Conservation (phyloP, 2,329 filamentous ascomycete species). For the Xylariomycetidae sp. region DNA sequence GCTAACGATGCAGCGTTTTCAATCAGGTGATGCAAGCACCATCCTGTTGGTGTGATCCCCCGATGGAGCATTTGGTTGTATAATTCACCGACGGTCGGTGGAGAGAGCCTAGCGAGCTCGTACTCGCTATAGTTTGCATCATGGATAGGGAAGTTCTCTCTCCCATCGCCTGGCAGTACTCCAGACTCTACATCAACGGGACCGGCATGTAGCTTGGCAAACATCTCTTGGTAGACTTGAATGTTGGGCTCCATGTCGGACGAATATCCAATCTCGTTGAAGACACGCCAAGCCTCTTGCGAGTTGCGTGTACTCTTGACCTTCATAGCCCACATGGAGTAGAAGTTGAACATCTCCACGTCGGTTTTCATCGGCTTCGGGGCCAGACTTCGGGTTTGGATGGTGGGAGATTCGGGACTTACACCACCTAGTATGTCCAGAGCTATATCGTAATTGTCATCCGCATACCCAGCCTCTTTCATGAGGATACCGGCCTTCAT, state of each 20-base stretch:
- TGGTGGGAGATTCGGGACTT: conserved; percentile 47
- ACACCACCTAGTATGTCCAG: conserved; percentile 51
- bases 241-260: conserved; percentile 30
- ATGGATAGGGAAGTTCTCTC: conserved; percentile 49
- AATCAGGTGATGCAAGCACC: conserved; percentile 53
- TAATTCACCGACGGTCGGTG: conserved; percentile 55
- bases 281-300: conserved; percentile 52
- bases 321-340: conserved; percentile 47
- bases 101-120: conserved; percentile 57
- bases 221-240: conserved; percentile 56
- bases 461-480: conserved; percentile 52
- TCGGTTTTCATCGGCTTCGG: conserved; percentile 26
- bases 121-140: conserved; percentile 58
- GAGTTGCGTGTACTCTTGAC: conserved; percentile 56
- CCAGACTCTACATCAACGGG: conserved; percentile 20
- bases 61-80: conserved; percentile 53
- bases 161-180: conserved; percentile 55
- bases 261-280: conserved; percentile 15
- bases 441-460: conserved; percentile 40
- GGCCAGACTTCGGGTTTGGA: conserved; percentile 44
- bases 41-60: conserved; percentile 42
- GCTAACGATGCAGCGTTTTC: conserved; percentile 43
- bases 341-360: conserved; percentile 29
- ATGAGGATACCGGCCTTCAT: conserved; percentile 49
- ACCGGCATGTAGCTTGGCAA: conserved; percentile 47